Conservation (phyloP, 495 filamentous ascomycete genomes). For the Tuber brumale region DNA sequence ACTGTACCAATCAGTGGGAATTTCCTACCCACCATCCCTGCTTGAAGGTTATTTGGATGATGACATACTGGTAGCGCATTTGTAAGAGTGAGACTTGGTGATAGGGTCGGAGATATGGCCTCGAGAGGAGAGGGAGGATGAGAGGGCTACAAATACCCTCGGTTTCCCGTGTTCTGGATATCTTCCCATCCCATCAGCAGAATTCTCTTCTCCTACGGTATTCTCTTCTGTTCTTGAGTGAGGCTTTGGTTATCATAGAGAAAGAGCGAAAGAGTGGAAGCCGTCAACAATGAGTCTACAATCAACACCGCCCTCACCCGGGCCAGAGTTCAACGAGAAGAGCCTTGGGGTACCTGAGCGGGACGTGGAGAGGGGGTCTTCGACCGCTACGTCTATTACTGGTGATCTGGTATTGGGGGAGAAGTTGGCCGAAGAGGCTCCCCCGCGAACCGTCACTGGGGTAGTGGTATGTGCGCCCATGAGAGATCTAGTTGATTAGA, state of each 20-base stretch:
- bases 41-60: background rate
- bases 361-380: background rate
- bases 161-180: background rate
- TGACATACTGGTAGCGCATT: background rate
- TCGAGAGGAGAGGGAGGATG: background rate
- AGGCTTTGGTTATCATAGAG: background rate
- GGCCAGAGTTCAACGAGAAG: background rate
- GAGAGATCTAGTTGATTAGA: background rate
- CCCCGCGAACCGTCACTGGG: slow-evolving; percentile 17
- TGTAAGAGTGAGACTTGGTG: background rate
- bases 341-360: background rate
- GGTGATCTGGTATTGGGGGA: background rate
- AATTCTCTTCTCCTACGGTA: background rate
- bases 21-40: background rate
- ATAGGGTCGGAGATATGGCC: background rate
- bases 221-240: background rate
- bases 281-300: background rate
- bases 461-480: slow-evolving; percentile 8
- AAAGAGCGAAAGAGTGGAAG: background rate
- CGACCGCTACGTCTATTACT: background rate
- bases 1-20: background rate
- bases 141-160: background rate
- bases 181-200: background rate
- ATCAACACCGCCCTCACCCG: background rate
- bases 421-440: background rate